Evolutionary conservation across 306 rosid genomes (phyloP), one percentile per base, ranked within the genome.

Genomic region (Malus fusca): DNA sequence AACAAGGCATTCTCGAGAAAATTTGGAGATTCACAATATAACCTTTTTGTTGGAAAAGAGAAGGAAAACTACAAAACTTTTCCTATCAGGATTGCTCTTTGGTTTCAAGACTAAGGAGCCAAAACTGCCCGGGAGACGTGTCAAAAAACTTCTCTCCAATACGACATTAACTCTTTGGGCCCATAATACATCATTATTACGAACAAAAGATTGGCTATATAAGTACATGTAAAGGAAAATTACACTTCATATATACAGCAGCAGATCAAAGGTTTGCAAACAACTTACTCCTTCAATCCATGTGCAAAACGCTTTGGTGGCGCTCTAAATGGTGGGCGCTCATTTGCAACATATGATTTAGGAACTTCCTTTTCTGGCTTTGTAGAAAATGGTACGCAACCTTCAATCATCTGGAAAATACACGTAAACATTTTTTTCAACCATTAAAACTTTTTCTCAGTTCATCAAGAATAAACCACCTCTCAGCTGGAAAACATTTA

Each of bases 361-460:
- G 88, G 90, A 84, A 94, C 94, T 62, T 88, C 90, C 21, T 68
- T 83, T 48, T 88, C 97, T 71, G 81, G 77, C 82, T 86, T 90
- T 52, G 84, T 72, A 62, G 52, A 66, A 83, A 94, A 94, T 43
- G 98, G 98, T 8, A 80, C 88, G 31, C 86, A 82, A 56, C 97
- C 98, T 87, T 94, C 97, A 71, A 94, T 90, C 98, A 94, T 94
- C 98, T 94, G 80, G 69, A 66, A 84, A 81, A 48, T 75, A 67
- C 69, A n/a, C 5, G 46, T 69, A 46, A 11, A 77, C 14, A 35
- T 82, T 74, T 42, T 48, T 19, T 72, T 74, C 75, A 82, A 60
- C 68, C 71, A 61, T 71, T 66, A 48, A 68, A 23, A 4, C 52
- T 22, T 35, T 18, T 78, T 13, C 43, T 67, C 15, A 13, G 13